Evolutionary conservation across 805 yeast genomes (phyloP).

Genomic region (Wickerhamomyces sydowiorum): DNA sequence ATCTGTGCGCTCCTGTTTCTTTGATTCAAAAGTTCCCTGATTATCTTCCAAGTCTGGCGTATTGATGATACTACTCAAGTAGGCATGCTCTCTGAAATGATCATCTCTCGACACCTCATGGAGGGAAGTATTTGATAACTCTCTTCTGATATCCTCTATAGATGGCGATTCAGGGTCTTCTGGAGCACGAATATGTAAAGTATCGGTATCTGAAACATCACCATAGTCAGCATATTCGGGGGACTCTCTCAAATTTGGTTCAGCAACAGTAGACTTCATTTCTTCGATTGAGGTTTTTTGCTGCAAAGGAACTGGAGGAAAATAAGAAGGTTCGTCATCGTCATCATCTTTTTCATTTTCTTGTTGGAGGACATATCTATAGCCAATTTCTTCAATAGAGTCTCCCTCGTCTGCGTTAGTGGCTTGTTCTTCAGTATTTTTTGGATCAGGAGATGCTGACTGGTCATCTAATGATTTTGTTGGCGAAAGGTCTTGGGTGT

Average conservation of each 20-base stretch:
- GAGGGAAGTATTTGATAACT: background rate
- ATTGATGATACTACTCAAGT: constrained; percentile 16
- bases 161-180: constrained; percentile 1
- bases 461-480: too few species aligned
- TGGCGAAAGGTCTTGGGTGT: too few species aligned
- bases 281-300: too few species aligned
- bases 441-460: background rate
- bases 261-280: too few species aligned
- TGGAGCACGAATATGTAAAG: constrained; percentile 16
- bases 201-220: constrained; percentile 19
- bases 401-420: background rate
- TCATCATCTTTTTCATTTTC: background rate
- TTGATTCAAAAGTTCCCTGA: background rate
- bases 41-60: constrained; percentile 12
- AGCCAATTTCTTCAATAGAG: background rate
- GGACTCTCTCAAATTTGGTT: too few species aligned
- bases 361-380: background rate
- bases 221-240: constrained; percentile 8
- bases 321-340: background rate
- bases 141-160: background rate
- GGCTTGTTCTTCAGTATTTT: background rate
- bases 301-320: background rate
- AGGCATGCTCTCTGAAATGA: constrained; percentile 16
- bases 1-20: background rate
- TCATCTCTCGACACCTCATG: background rate